These are phyloP conservation scores for Lasiodiplodia hormozganensis DNA, from an alignment of 2,329 filamentous ascomycete species.

Conservation along the genomic window DNA sequence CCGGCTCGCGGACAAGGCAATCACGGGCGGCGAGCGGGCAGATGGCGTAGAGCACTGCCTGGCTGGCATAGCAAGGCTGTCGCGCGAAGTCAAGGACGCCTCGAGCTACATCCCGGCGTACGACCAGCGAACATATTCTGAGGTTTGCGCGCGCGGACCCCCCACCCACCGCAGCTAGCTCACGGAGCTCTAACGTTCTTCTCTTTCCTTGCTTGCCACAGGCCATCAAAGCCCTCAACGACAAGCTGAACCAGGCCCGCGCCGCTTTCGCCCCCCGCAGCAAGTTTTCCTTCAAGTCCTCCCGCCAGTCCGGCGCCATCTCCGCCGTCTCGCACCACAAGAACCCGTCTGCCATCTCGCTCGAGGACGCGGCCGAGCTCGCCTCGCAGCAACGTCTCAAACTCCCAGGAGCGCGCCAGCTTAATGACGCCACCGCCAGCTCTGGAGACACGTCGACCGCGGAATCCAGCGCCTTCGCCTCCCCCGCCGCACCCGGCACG, in stretches of 20 bases:
- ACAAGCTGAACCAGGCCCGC: conserved; percentile 76
- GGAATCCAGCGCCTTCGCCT: conserved; percentile 23
- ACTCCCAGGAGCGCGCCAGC: conserved; percentile 47
- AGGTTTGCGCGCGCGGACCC: conserved; percentile 60
- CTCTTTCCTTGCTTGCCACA: conserved; percentile 41
- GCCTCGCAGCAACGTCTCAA: conserved; percentile 55
- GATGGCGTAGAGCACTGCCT: conserved; percentile 83
- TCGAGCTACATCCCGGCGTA: conserved; percentile 84
- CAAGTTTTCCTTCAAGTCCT: conserved; percentile 81
- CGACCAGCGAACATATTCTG: conserved; percentile 84
- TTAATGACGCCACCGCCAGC: background rate
- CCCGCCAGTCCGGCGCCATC: conserved; percentile 44
- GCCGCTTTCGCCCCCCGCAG: conserved; percentile 73
- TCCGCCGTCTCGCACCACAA: conserved; percentile 59
- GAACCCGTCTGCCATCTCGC: conserved; percentile 61
- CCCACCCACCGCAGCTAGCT: background rate
- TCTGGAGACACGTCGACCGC: conserved; percentile 25
- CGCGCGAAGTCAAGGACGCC: conserved; percentile 84
- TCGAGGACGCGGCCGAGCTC: conserved; percentile 63
- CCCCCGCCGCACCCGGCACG: conserved; percentile 14
- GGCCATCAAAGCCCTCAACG: conserved; percentile 80
- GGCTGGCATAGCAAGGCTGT: conserved; percentile 78
- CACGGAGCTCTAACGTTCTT: conserved; percentile 32
- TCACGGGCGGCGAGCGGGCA: conserved; percentile 75
- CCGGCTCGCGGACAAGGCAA: conserved; percentile 67